Evolutionary conservation across 73 alveolate genomes (phyloP), one percentile per base, ranked within the genome.

Genomic region (Paramecium caudatum): DNA sequence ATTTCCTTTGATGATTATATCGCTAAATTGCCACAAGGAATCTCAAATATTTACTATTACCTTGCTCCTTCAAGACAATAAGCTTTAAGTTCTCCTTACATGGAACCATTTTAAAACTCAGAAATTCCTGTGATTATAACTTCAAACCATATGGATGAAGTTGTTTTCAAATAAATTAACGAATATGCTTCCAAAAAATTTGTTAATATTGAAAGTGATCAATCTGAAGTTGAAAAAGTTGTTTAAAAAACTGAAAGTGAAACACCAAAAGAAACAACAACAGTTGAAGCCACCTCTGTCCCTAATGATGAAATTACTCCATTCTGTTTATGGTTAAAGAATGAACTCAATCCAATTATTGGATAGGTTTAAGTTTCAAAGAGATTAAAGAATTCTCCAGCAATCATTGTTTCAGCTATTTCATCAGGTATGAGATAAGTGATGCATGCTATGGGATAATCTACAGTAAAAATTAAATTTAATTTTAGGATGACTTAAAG

Each of bases 241-340:
- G 63, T 49, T 13, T 65, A 36, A 65, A 62, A 63, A 61, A 23
- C 47, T 43, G 82, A 32, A 45, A 90, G 47, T 3, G 49, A 65
- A 36, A 33, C 27, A 0, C 33, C 32, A 9, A 33, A 30, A 65
- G 39, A 65, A 12, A 49, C 10, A 5, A 49, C 27, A n/a, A 15
- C 55, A 1, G 39, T 32, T 30, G 83, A 25, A 25, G 83, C 27
- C 39, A 46, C 91, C 43, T 90, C 93, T 46, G 37, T 95, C 15
- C 97, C 97, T 19, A 96, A 94, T 55, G 97, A 92, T 13, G 98
- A 96, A 23, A 36, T 92, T 12, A 55, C 96, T 15, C 84, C 95
- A 1, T 95, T 96, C 93, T 80, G 94, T 34, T 85, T 94, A 33
- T 96, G 99, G 99, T 45, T 96, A 46, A 94, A 94, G 90, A 94